Conservation (phyloP, 169 alveolate species). For the Cystoisospora suis region DNA sequence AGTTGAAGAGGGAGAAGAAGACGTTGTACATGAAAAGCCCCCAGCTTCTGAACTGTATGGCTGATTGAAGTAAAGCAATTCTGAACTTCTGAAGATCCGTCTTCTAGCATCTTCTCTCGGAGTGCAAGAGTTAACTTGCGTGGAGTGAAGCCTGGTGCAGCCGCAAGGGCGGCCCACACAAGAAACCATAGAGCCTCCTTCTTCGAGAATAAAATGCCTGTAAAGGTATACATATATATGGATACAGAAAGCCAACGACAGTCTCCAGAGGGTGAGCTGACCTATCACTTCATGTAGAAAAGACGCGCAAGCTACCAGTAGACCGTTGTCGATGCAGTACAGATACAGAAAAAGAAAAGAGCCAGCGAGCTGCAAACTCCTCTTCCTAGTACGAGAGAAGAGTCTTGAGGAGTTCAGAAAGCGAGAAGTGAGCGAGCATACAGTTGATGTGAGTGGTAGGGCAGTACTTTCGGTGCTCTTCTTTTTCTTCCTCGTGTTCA, state of each 20-base stretch:
- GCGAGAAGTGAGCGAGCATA: no score
- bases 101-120: constrained; percentile 22
- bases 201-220: constrained; percentile 10
- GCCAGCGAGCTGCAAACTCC: no score
- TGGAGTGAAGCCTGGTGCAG: constrained; percentile 15
- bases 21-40: constrained; percentile 13
- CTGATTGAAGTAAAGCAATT: background rate
- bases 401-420: no score
- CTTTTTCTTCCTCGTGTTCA: no score
- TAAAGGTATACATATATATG: background rate
- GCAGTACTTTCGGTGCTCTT: no score
- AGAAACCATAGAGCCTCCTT: constrained; percentile 39
- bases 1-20: constrained; percentile 27
- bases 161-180: background rate
- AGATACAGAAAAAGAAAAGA: no score
- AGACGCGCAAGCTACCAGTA: no score
- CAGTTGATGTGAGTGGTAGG: no score
- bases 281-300: no score
- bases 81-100: background rate
- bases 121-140: background rate
- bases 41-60: constrained; percentile 24
- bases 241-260: background rate
- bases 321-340: no score
- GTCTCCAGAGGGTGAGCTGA: background rate
- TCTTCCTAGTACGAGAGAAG: no score